Conservation (phyloP, 2,329 filamentous ascomycete species). For the Microcyclosporella mali region DNA sequence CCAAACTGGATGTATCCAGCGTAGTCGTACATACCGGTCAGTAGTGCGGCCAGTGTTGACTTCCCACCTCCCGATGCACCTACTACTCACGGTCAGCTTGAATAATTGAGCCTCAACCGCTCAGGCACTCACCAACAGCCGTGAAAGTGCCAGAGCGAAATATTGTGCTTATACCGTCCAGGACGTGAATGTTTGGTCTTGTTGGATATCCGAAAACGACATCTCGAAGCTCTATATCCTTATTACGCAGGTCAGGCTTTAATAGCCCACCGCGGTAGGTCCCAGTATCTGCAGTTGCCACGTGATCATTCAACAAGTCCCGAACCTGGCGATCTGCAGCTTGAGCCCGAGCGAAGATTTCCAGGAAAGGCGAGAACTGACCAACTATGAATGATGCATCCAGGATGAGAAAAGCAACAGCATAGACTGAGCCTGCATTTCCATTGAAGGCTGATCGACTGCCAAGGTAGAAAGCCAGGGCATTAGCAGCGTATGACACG, state of each 20-base stretch:
- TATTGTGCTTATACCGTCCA: constrained; percentile 34
- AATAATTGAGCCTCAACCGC: not conserved
- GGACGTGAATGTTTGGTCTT: constrained; percentile 35
- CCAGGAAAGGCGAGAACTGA: constrained; percentile 57
- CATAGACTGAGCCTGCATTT: constrained; percentile 51
- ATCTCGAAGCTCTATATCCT: constrained; percentile 32
- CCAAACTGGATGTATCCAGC: constrained; percentile 36
- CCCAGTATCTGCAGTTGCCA: constrained; percentile 22
- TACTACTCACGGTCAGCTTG: constrained; percentile 20
- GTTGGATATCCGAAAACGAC: constrained; percentile 43
- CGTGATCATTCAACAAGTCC: constrained; percentile 35
- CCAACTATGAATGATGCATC: constrained; percentile 60
- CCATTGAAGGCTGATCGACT: constrained; percentile 25
- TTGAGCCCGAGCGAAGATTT: constrained; percentile 49
- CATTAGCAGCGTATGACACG: constrained; percentile 41
- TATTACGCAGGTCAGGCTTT: constrained; percentile 16
- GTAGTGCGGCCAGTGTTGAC: constrained; percentile 39
- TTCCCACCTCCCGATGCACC: constrained; percentile 42
- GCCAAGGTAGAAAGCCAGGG: constrained; percentile 43
- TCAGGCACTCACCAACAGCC: constrained; percentile 26
- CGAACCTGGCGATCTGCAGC: constrained; percentile 45
- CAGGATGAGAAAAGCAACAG: constrained; percentile 58
- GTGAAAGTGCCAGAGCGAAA: constrained; percentile 39
- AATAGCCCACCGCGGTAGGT: constrained; percentile 24
- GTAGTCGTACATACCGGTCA: constrained; percentile 40